Evolutionary conservation across 805 yeast species (phyloP).

Genomic region (Myxozyma lipomycoides): DNA sequence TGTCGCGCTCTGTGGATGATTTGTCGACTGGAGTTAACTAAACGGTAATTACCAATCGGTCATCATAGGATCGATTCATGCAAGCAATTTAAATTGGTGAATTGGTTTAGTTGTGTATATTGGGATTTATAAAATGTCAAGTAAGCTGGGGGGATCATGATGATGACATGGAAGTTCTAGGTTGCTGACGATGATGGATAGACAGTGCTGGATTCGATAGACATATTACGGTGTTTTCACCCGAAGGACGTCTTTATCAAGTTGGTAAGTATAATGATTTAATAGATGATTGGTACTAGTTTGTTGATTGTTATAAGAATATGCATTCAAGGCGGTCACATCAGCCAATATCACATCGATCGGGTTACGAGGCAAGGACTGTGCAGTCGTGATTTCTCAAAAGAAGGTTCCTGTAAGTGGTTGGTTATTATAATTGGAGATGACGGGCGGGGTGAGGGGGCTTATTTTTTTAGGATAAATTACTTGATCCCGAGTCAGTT

Average conservation of each 20-base stretch:
- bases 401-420: constrained; percentile 75
- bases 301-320: constrained; percentile 47
- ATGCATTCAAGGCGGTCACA: constrained; percentile 95
- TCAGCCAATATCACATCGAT: constrained; percentile 85
- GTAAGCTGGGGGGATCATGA: no score
- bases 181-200: constrained; percentile 1
- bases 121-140: no score
- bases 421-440: neutral
- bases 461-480: constrained; percentile 60
- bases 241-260: constrained; percentile 95
- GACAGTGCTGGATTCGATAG: constrained; percentile 85
- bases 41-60: no score
- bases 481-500: constrained; percentile 82
- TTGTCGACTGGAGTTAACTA: no score
- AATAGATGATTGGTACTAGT: neutral
- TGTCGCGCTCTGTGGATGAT: no score
- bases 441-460: neutral
- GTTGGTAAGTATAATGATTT: constrained; percentile 44
- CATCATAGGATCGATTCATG: no score
- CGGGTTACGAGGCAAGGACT: constrained; percentile 81
- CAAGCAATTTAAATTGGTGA: no score
- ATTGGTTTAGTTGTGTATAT: no score
- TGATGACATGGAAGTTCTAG: neutral
- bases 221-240: constrained; percentile 97
- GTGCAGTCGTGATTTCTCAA: constrained; percentile 85